Percentiles rank a stretch among this genome's conserved stretches.
Evolutionary conservation across 2,329 filamentous ascomycete species (phyloP).

Genomic region (Epichloe typhina): DNA sequence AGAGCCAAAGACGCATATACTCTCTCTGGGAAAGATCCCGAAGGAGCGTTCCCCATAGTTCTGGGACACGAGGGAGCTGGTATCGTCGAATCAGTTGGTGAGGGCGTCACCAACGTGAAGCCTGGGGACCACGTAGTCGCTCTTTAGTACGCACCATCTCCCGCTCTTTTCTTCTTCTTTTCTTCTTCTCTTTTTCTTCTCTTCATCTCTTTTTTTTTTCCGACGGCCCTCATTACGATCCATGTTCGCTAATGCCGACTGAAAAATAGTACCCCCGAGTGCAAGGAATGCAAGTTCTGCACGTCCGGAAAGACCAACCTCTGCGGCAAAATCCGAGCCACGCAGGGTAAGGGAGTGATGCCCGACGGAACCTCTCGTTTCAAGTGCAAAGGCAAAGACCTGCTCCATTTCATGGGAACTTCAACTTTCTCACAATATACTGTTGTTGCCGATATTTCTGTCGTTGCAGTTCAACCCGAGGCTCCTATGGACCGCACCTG

Average conservation of each 20-base stretch:
- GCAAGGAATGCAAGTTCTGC: slow-evolving; percentile 98
- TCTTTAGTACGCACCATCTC: slow-evolving; percentile 52
- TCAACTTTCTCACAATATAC: slow-evolving; percentile 99
- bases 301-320: slow-evolving; percentile 98
- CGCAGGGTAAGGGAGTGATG: slow-evolving; percentile 93
- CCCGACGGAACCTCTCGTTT: slow-evolving; percentile 93
- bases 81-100: slow-evolving; percentile 84
- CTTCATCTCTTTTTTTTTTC: no score
- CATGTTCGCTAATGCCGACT: not conserved
- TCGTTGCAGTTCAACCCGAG: slow-evolving; percentile 80
- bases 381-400: slow-evolving; percentile 85
- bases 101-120: slow-evolving; percentile 91
- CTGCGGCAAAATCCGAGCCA: slow-evolving; percentile 95
- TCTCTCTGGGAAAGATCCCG: slow-evolving; percentile 89
- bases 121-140: slow-evolving; percentile 82
- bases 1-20: slow-evolving; percentile 66
- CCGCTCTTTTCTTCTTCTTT: not conserved
- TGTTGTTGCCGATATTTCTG: slow-evolving; percentile 95
- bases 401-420: slow-evolving; percentile 98
- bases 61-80: slow-evolving; percentile 86
- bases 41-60: slow-evolving; percentile 83
- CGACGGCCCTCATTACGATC: no score
- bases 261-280: slow-evolving; percentile 71
- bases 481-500: slow-evolving; percentile 95
- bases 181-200: no score